Evolutionary conservation across 2,329 filamentous ascomycete genomes (phyloP).

Genomic region (Ceratocystis colombiana): DNA sequence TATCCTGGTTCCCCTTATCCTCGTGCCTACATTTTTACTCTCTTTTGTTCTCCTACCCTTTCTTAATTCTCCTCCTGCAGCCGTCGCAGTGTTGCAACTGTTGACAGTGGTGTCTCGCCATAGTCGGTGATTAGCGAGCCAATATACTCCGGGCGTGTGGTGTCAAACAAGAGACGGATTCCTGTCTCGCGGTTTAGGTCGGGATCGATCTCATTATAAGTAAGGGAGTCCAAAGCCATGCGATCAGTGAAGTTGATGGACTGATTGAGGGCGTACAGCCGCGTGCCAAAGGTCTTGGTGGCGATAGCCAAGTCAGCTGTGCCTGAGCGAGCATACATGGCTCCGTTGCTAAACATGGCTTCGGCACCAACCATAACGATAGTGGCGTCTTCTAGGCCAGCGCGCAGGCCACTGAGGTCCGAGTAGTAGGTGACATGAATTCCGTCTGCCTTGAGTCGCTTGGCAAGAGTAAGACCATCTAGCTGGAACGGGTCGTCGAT

Average conservation of each 20-base stretch:
- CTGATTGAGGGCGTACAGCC: slow-evolving; percentile 84
- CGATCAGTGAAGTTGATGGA: slow-evolving; percentile 85
- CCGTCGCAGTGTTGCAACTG: slow-evolving; percentile 25
- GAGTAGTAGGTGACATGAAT: slow-evolving; percentile 73
- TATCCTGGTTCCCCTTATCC: not conserved
- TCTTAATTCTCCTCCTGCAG: slow-evolving; percentile 26
- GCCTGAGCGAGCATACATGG: slow-evolving; percentile 77
- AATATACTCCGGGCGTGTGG: slow-evolving; percentile 77
- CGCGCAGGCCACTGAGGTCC: slow-evolving; percentile 61
- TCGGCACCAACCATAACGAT: slow-evolving; percentile 84
- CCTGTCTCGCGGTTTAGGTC: slow-evolving; percentile 50
- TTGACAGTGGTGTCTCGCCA: slow-evolving; percentile 38
- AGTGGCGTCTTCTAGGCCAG: slow-evolving; percentile 56
- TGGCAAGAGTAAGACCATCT: slow-evolving; percentile 51
- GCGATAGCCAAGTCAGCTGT: slow-evolving; percentile 80
- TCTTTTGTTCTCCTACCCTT: not conserved
- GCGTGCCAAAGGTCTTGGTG: slow-evolving; percentile 63
- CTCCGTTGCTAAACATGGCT: slow-evolving; percentile 90
- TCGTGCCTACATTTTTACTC: not conserved
- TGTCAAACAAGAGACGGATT: slow-evolving; percentile 73
- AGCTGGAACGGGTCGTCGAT: slow-evolving; percentile 58
- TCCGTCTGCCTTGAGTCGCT: slow-evolving; percentile 55
- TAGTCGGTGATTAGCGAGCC: slow-evolving; percentile 86
- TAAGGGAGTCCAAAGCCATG: slow-evolving; percentile 83
- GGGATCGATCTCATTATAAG: slow-evolving; percentile 81